These are phyloP conservation scores for Penicilliopsis zonata DNA, from an alignment of 495 filamentous ascomycete species.

Conservation along the genomic window DNA sequence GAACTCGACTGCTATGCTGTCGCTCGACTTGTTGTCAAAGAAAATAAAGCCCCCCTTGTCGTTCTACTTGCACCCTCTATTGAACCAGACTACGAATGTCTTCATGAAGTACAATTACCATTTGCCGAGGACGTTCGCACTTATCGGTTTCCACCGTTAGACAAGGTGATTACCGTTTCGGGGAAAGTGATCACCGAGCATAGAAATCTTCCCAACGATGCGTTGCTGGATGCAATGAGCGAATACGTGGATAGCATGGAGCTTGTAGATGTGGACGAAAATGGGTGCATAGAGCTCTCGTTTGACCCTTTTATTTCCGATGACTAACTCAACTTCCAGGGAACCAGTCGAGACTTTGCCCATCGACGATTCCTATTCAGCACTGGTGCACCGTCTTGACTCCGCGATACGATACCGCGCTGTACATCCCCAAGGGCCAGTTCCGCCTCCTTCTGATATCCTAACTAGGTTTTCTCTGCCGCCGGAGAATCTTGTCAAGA, in stretches of 20 bases:
- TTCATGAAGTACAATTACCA: conserved; percentile 87
- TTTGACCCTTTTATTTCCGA: conserved; percentile 19
- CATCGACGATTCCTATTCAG: conserved; percentile 80
- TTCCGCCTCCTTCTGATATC: conserved; percentile 54
- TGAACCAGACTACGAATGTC: conserved; percentile 72
- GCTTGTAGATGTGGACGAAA: conserved; percentile 54
- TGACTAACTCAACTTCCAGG: conserved; percentile 33
- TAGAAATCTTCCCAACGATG: conserved; percentile 69
- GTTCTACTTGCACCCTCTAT: conserved; percentile 75
- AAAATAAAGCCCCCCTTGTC: conserved; percentile 61
- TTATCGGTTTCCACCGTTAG: conserved; percentile 84
- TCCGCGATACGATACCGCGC: conserved; percentile 76
- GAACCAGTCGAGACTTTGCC: conserved; percentile 58
- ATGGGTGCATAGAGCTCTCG: conserved; percentile 44
- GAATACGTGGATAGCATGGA: conserved; percentile 94
- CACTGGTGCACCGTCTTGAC: conserved; percentile 80
- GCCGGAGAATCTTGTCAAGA: conserved; percentile 49
- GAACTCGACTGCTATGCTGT: conserved; percentile 82
- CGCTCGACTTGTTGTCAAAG: conserved; percentile 73
- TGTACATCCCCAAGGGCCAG: conserved; percentile 53
- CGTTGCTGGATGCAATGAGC: conserved; percentile 68
- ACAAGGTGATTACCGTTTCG: conserved; percentile 77
- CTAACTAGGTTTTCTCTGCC: conserved; percentile 66
- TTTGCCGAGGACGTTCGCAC: conserved; percentile 84
- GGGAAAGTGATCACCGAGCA: conserved; percentile 77